Evolutionary conservation across 768 basidiomycete genomes (phyloP).

Genomic region (Amanita pseudoporphyria): DNA sequence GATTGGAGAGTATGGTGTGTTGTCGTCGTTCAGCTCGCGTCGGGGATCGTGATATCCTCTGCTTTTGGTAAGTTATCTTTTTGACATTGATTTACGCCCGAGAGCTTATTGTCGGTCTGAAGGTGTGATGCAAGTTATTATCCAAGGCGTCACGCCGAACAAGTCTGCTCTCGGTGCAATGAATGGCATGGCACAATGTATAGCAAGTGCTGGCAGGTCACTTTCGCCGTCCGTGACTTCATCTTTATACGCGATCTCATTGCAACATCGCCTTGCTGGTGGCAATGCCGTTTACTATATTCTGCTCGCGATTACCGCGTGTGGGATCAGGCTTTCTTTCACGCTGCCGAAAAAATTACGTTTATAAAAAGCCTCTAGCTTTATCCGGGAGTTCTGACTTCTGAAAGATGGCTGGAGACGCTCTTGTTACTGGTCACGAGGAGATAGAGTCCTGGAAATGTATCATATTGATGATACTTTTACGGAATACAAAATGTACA

Average conservation of each 20-base stretch:
- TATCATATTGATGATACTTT: too few relatives aligned
- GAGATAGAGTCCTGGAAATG: too few relatives aligned
- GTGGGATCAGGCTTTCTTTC: not conserved
- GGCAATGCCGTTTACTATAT: slow-evolving; percentile 38
- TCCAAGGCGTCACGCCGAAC: not conserved
- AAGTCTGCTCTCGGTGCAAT: slow-evolving; percentile 26
- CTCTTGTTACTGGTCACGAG: too few relatives aligned
- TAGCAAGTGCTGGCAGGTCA: slow-evolving; percentile 34
- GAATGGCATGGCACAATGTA: slow-evolving; percentile 40
- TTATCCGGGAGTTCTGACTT: too few relatives aligned
- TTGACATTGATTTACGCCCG: too few relatives aligned
- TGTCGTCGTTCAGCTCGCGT: not conserved
- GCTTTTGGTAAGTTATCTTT: not conserved
- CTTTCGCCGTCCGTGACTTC: slow-evolving; percentile 40
- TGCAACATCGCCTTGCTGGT: slow-evolving; percentile 34
- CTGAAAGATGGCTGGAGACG: too few relatives aligned
- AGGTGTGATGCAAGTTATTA: not conserved
- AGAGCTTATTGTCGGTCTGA: not conserved
- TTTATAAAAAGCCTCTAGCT: too few relatives aligned
- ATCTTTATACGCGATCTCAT: slow-evolving; percentile 44
- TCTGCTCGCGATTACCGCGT: slow-evolving; percentile 13
- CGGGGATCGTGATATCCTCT: not conserved
- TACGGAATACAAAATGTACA: too few relatives aligned
- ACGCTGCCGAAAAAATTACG: not conserved
- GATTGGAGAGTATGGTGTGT: slow-evolving; percentile 1